phyloP scores from a whole-genome alignment of 78 protist genomes.

The Paratrimastix pyriformis region DNA sequence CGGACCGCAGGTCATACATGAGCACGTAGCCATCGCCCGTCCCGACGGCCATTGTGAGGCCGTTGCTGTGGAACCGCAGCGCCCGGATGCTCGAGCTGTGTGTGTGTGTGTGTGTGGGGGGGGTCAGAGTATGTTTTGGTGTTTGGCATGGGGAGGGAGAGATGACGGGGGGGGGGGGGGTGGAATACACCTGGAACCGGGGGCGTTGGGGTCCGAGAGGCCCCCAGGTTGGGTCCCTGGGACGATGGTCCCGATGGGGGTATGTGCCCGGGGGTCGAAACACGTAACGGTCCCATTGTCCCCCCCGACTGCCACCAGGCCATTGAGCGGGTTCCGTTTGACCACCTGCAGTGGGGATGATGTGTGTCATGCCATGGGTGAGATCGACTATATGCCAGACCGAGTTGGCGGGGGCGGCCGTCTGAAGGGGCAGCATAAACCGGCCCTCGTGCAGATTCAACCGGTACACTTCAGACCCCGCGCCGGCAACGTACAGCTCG shows the following conservation, averaged over 20 bases:
- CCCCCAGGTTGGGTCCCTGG: neutral
- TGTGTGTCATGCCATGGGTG: conserved; percentile 31
- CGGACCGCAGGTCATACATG: conserved; percentile 79
- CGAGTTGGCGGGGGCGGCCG: conserved; percentile 33
- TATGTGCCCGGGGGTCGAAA: conserved; percentile 39
- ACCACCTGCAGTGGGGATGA: neutral
- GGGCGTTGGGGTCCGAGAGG: neutral
- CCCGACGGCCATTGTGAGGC: conserved; percentile 70
- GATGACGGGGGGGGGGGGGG: too few species aligned
- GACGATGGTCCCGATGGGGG: too few species aligned
- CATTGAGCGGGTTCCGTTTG: conserved; percentile 18
- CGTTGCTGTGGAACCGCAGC: conserved; percentile 39
- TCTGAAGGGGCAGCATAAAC: conserved; percentile 56
- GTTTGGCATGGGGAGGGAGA: too few species aligned
- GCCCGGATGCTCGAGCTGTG: too few species aligned
- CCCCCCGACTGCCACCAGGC: conserved; percentile 42
- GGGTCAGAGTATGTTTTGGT: too few species aligned
- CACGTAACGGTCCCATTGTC: conserved; percentile 33
- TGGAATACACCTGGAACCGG: too few species aligned
- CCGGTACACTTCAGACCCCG: conserved; percentile 45
- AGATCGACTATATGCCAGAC: conserved; percentile 38
- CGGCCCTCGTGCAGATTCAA: conserved; percentile 77
- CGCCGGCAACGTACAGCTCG: conserved; percentile 54
- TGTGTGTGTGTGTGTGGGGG: too few species aligned
- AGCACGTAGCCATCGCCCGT: conserved; percentile 59